phyloP scores from a whole-genome alignment of 225 moss, liverwort and hornwort genomes.

The Marchantia polymorpha region DNA sequence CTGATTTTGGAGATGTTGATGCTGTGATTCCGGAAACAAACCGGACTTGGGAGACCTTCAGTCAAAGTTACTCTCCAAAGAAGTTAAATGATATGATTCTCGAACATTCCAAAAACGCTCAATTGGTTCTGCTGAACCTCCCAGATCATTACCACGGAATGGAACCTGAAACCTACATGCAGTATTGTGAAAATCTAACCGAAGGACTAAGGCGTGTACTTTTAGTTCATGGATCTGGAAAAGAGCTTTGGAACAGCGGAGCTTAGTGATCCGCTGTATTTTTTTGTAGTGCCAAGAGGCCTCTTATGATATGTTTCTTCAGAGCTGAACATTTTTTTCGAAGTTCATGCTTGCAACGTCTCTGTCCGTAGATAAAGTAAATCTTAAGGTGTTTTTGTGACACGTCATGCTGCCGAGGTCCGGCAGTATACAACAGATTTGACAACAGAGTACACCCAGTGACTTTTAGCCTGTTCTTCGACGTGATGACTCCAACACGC shows the following conservation, averaged over 20 bases:
- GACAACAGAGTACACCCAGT: no score
- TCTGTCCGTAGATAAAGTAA: no score
- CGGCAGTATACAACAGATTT: no score
- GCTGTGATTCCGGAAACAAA: constrained; percentile 57
- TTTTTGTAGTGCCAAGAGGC: no score
- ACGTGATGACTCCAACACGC: no score
- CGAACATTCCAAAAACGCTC: constrained; percentile 68
- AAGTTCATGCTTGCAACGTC: no score
- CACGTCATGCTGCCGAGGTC: no score
- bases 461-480: no score
- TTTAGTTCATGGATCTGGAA: constrained; percentile 80
- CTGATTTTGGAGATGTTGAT: constrained; percentile 34
- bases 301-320: no score
- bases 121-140: constrained; percentile 73
- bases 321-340: no score
- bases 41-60: constrained; percentile 90
- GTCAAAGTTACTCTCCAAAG: constrained; percentile 73
- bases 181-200: constrained; percentile 82
- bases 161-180: constrained; percentile 69
- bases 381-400: no score
- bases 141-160: constrained; percentile 93
- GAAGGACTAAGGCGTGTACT: constrained; percentile 66
- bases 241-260: constrained; percentile 54
- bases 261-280: no score
- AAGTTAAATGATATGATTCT: constrained; percentile 76